Evolutionary conservation across 495 filamentous ascomycete species (phyloP).

Genomic region (Penicillium pulvis): DNA sequence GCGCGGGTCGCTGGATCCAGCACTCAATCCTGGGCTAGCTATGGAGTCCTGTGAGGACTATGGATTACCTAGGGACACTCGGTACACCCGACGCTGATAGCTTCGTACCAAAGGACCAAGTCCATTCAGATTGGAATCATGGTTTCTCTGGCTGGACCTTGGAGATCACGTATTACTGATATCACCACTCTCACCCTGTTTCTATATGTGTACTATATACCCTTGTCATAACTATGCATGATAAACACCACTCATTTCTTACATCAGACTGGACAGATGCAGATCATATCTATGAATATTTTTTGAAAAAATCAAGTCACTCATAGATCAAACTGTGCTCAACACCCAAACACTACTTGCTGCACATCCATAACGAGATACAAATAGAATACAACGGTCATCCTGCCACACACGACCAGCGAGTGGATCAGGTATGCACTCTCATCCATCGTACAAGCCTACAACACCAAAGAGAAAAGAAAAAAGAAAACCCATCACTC

Average conservation of each 20-base stretch:
- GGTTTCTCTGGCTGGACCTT: not conserved
- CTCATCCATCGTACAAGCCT: not conserved
- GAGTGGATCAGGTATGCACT: not conserved
- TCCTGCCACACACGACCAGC: conserved; percentile 2
- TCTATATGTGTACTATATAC: conserved; percentile 9
- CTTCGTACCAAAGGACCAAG: not conserved
- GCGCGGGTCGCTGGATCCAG: conserved; percentile 49
- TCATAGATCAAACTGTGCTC: not conserved
- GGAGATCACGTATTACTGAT: not conserved
- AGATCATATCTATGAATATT: not conserved
- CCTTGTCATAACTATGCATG: not conserved
- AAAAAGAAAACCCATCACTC: conserved; percentile 6
- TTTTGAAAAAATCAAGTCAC: not conserved
- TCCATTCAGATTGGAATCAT: not conserved
- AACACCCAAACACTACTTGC: not conserved
- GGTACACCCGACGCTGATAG: not conserved
- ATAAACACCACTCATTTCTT: conserved; percentile 10
- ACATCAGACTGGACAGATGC: not conserved
- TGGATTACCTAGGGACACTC: conserved; percentile 4
- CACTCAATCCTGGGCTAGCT: conserved; percentile 34
- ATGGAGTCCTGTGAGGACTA: conserved; percentile 30
- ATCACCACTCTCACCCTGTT: conserved; percentile 15
- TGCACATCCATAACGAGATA: not conserved
- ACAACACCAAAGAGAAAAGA: not conserved
- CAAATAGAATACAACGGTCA: not conserved